These are phyloP conservation scores for Curvularia spicifera DNA, from an alignment of 2,329 filamentous ascomycete species.

Conservation along the genomic window DNA sequence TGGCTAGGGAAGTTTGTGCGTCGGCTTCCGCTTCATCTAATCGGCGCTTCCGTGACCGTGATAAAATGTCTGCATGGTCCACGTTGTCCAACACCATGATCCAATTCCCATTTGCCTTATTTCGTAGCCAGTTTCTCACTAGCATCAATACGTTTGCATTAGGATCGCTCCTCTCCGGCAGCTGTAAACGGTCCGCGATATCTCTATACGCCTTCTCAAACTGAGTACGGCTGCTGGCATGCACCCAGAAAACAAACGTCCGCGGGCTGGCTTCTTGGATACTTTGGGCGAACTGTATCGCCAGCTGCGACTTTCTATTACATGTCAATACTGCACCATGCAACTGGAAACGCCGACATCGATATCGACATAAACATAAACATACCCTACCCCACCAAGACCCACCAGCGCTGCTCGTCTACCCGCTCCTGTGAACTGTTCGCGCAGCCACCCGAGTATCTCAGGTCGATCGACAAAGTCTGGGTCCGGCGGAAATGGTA, in stretches of 20 bases:
- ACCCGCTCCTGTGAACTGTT: not conserved
- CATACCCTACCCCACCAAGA: not conserved
- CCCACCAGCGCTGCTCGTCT: not conserved
- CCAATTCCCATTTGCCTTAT: not conserved
- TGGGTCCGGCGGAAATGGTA: not conserved
- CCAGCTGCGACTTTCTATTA: not conserved
- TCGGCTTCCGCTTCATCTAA: too few species aligned
- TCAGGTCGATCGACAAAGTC: not conserved
- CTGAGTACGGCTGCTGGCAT: not conserved
- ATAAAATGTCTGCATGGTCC: not conserved
- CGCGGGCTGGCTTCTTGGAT: not conserved
- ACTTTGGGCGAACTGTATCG: not conserved
- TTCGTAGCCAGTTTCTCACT: not conserved
- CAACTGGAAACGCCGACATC: not conserved
- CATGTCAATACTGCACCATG: not conserved
- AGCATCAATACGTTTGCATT: not conserved
- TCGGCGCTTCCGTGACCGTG: too few species aligned
- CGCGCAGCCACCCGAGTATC: not conserved
- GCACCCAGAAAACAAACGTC: not conserved
- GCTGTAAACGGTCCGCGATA: not conserved
- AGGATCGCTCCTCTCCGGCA: not conserved
- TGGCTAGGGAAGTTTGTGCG: not conserved
- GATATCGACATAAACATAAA: not conserved
- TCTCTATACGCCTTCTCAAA: not conserved
- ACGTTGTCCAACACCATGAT: not conserved